A percentile compares a stretch with the other conserved stretches of the same genome.
These are phyloP conservation scores for Pichia kudriavzevii DNA, from an alignment of 1,139 yeast genomes.

Conservation along the genomic window DNA sequence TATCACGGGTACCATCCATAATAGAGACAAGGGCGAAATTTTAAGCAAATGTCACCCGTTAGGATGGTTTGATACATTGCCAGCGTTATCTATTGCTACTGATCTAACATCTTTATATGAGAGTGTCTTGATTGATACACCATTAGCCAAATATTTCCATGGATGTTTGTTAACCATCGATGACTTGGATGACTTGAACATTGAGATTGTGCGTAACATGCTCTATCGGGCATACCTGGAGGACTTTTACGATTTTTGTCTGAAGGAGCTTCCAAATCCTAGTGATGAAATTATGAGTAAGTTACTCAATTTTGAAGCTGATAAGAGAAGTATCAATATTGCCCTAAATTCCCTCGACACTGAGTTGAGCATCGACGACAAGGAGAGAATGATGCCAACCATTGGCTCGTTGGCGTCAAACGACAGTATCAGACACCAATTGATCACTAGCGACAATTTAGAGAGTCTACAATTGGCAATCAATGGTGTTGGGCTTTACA, in stretches of 20 bases:
- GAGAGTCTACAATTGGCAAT: constrained; percentile 75
- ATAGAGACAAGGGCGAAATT: constrained; percentile 82
- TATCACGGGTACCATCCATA: constrained; percentile 96
- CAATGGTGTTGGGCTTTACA: constrained; percentile 67
- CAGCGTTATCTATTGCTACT: constrained; percentile 89
- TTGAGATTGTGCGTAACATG: constrained; percentile 88
- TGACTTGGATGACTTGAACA: constrained; percentile 90
- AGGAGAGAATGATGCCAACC: constrained; percentile 62
- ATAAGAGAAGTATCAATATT: constrained; percentile 88
- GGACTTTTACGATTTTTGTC: constrained; percentile 67
- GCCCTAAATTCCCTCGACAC: constrained; percentile 82
- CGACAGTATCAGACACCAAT: constrained; percentile 63
- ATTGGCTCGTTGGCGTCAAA: constrained; percentile 61
- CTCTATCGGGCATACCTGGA: constrained; percentile 89
- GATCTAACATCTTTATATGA: constrained; percentile 88
- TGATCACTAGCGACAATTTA: constrained; percentile 74
- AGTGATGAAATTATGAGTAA: constrained; percentile 74
- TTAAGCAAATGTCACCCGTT: constrained; percentile 88
- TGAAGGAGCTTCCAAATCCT: constrained; percentile 58
- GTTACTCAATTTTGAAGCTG: constrained; percentile 85
- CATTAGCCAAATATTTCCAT: constrained; percentile 92
- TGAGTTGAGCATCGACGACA: constrained; percentile 65
- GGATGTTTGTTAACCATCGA: constrained; percentile 88
- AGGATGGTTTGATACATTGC: constrained; percentile 98
- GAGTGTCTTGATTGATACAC: constrained; percentile 94